Base-by-base conservation (phyloP, 2,329 filamentous ascomycete species). In the Colletotrichum noveboracense region DNA sequence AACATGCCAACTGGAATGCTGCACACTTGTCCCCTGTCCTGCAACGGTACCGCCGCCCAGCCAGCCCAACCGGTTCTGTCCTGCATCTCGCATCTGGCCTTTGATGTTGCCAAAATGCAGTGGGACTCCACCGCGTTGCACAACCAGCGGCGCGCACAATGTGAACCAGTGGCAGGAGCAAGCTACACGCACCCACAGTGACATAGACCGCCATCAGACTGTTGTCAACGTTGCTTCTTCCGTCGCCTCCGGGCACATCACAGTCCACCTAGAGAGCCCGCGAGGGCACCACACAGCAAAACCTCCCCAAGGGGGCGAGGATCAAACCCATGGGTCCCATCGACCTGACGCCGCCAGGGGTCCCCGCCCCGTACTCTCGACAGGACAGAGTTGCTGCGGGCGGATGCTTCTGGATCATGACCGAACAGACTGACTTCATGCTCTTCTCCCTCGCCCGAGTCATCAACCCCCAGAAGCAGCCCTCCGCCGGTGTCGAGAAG, bases 241-340 rank as follows among this genome's bases (percentile, higher is more conserved):
- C 28, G 56, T 69, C 38, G 43, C 24, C 26, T 34, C 16, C 24
- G 24, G 48, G 12, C 8, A n/a, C 34, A 52, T 38, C 26, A 52
- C 38, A 66, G 38, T 30, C 62, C 36, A 52, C 62, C 62, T 1
- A 24, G 24, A 14, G 36, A 66, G 62, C 36, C 24, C 36, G 28
- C 24, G 62, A 48, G 36, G n/a, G 43, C 43, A 52, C 43, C 43
- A 21, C 43, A 24, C n/a, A 52, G 43, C 43, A 38, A 21, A 34
- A 24, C 38, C 30, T 64, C 24, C 43, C n/a, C 52, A 36, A 38
- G 34, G 43, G 65, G 52, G 61, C 52, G 67, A 66, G 30, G 68
- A 67, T 62, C 68, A 75, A 75, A 72, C 62, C 24, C 62, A 38
- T 36, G 61, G 60, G 48, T 64, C 34, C 67, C 56, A 62, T 55